Conservation (phyloP, 1,284 basidiomycete genomes). For the Apiotrichum sp. region DNA sequence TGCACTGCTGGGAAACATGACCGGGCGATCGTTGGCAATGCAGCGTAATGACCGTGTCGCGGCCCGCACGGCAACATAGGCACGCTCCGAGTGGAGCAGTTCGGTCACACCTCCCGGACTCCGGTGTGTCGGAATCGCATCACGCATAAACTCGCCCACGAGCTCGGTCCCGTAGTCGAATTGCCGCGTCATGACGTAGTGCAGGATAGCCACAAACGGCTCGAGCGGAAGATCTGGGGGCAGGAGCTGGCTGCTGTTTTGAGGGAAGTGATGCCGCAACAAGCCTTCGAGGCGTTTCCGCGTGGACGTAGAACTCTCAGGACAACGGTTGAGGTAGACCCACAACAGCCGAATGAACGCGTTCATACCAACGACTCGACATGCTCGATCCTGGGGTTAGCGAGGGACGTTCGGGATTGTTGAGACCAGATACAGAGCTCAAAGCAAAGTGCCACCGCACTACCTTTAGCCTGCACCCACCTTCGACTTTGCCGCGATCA, state of each 20-base stretch:
- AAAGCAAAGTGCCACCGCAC: too few relatives aligned
- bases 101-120: constrained; percentile 39
- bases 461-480: constrained; percentile 47
- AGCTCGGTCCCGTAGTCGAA: constrained; percentile 81
- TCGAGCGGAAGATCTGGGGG: constrained; percentile 71
- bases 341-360: constrained; percentile 78
- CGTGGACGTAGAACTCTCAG: constrained; percentile 72
- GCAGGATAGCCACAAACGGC: constrained; percentile 69
- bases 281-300: constrained; percentile 70
- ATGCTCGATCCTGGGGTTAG: constrained; percentile 63
- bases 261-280: constrained; percentile 73
- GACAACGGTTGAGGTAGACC: constrained; percentile 91
- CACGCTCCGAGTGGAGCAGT: constrained; percentile 63
- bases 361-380: constrained; percentile 70
- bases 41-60: constrained; percentile 65
- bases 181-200: constrained; percentile 77
- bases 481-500: constrained; percentile 69
- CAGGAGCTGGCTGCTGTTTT: constrained; percentile 58
- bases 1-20: constrained; percentile 68
- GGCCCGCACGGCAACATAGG: constrained; percentile 70
- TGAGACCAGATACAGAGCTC: too few relatives aligned
- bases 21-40: constrained; percentile 63
- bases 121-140: constrained; percentile 50
- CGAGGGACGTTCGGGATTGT: too few relatives aligned
- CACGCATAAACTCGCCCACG: constrained; percentile 70